Percentiles rank a stretch among this genome's conserved stretches.
These are phyloP conservation scores for Rhodocollybia butyracea DNA, from an alignment of 768 basidiomycete species.

Conservation along the genomic window DNA sequence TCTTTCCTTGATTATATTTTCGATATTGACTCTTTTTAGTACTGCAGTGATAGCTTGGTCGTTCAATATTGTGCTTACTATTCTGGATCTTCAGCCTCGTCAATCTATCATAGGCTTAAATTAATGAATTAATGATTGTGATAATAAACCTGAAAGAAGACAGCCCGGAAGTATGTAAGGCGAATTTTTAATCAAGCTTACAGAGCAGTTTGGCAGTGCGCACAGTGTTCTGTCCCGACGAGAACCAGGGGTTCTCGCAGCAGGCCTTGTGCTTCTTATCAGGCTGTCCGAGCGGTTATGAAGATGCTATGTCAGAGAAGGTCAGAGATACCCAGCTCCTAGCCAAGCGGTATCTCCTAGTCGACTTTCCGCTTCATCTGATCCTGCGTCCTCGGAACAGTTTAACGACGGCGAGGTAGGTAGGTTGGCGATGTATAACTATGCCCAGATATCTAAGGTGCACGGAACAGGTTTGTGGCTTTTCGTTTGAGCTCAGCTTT, in stretches of 20 bases:
- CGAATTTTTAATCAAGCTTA: too few relatives aligned
- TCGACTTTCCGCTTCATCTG: slow-evolving; percentile 37
- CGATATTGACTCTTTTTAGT: slow-evolving; percentile 19
- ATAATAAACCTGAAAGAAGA: too few relatives aligned
- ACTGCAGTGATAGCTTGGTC: slow-evolving; percentile 20
- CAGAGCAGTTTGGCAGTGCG: too few relatives aligned
- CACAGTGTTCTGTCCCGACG: slow-evolving; percentile 79
- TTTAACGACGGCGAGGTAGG: too few relatives aligned
- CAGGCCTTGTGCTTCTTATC: slow-evolving; percentile 90
- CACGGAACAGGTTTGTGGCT: slow-evolving; percentile 88
- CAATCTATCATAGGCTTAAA: too few relatives aligned
- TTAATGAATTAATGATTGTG: too few relatives aligned
- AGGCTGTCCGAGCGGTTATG: slow-evolving; percentile 85
- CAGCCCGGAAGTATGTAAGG: too few relatives aligned
- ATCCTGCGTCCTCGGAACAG: too few relatives aligned
- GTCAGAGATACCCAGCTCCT: slow-evolving; percentile 24
- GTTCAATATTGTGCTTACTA: too few relatives aligned
- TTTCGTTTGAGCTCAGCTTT: slow-evolving; percentile 68
- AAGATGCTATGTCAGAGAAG: slow-evolving; percentile 24
- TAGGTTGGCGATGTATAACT: slow-evolving; percentile 95
- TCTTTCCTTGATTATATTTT: background rate
- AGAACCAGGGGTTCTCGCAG: slow-evolving; percentile 92
- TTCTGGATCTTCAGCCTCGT: too few relatives aligned
- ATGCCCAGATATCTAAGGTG: slow-evolving; percentile 82
- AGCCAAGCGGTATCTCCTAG: slow-evolving; percentile 55